Conservation (phyloP, 768 basidiomycete species). For the Phylloporus scabripes region DNA sequence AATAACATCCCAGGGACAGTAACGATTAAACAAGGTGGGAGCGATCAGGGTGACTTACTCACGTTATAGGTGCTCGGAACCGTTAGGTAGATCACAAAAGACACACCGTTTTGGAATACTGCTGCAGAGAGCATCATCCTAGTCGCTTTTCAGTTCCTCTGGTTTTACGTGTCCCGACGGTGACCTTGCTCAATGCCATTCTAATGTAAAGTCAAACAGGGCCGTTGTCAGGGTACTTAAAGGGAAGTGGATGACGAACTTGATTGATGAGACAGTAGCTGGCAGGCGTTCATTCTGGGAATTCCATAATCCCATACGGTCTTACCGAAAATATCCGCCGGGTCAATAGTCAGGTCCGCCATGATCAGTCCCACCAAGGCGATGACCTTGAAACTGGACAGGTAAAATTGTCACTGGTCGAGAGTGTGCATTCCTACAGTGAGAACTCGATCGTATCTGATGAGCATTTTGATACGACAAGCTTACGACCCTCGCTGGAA, state of each 20-base stretch:
- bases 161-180: constrained; percentile 38
- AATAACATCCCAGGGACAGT: constrained; percentile 21
- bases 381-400: constrained; percentile 43
- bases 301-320: constrained; percentile 44
- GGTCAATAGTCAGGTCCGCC: constrained; percentile 21
- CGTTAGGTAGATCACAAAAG: constrained; percentile 38
- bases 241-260: constrained; percentile 33
- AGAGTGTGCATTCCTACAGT: constrained; percentile 43
- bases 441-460: constrained; percentile 37
- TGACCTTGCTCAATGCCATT: constrained; percentile 35
- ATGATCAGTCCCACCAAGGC: constrained; percentile 44
- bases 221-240: constrained; percentile 28
- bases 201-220: constrained; percentile 34
- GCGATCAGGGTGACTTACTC: constrained; percentile 14
- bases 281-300: constrained; percentile 13
- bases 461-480: not conserved
- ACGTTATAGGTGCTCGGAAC: constrained; percentile 37
- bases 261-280: constrained; percentile 23
- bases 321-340: constrained; percentile 44
- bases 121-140: constrained; percentile 38
- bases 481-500: constrained; percentile 32
- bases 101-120: constrained; percentile 27
- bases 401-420: constrained; percentile 50
- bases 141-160: constrained; percentile 38
- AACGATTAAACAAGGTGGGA: constrained; percentile 2